These are phyloP conservation scores for Dunaliella sp. DNA, from an alignment of 139 green algal species.

Conservation along the genomic window DNA sequence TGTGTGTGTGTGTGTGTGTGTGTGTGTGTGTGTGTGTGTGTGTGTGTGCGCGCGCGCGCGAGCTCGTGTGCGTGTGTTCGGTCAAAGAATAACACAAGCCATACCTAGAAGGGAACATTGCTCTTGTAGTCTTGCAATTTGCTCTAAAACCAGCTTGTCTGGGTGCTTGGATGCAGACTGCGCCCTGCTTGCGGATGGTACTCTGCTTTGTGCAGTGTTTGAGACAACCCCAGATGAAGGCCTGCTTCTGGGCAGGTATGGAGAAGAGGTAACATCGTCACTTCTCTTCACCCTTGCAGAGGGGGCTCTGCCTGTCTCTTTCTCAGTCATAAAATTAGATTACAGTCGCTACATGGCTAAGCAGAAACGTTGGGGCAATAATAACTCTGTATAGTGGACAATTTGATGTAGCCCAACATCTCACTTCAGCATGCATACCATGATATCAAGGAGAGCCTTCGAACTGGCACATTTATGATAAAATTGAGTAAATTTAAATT, in stretches of 20 bases:
- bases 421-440: too few species aligned
- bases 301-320: neutral
- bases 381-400: too few species aligned
- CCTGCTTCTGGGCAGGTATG: neutral
- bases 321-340: neutral
- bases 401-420: too few species aligned
- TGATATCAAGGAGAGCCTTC: too few species aligned
- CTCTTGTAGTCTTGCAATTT: neutral
- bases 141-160: neutral
- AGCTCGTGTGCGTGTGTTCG: slow-evolving; percentile 43
- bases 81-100: neutral
- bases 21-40: neutral
- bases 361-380: too few species aligned
- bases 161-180: neutral
- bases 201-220: too few species aligned
- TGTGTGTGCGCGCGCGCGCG: slow-evolving; percentile 15
- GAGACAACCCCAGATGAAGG: too few species aligned
- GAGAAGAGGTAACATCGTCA: neutral
- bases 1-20: neutral
- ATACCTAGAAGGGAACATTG: neutral
- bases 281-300: neutral
- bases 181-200: neutral
- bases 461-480: too few species aligned
- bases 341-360: neutral
- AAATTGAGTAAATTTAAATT: too few species aligned